Base-by-base conservation (phyloP, 148 eudicot species). In the Rhododendron ferrugineum region DNA sequence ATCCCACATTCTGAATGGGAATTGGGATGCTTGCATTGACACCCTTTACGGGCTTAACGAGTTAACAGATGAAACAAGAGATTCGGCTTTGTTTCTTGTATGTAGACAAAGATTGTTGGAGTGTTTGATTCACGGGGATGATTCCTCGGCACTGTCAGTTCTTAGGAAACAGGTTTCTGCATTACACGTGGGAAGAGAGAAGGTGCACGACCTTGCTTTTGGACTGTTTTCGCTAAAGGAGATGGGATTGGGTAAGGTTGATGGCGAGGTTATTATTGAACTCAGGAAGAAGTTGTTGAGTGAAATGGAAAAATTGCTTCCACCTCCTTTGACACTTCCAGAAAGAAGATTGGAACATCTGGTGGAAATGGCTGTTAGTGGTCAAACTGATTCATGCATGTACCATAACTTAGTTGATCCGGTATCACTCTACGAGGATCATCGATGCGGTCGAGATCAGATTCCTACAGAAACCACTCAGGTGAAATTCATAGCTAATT, bases 381-480 rank as follows among this genome's bases (percentile, higher is more conserved):
- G 90, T 11, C 97, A 94, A 87, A 87, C 93, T 87, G 95, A 94
- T 86, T 88, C 93, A 18, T 96, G 99, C 81, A 52, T 92, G 86
- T 96, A 95, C 84, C 99, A 96, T 86, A 93, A 91, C 90, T 90
- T 90, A 36, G 34, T 84, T 10, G 89, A 87, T 82, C 83, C 89
- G 42, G 85, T 94, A 23, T 91, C 96, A 46, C 91, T 96, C 11
- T 95, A 88, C 44, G 89, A 90, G 91, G 97, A 96, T 83, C 99
- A 96, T 84, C 85, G 86, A 49, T 96, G 99, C 82, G 90, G 90
- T 66, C 88, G 90, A 84, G 93, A 92, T 82, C 89, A 90, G 86
- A 89, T 96, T 81, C 99, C 99, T n/a, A 91, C 92, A 28, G 89
- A 93, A 88, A 96, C 98, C 83, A 82, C 90, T 87, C 98, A 96